Evolutionary conservation across 148 eudicot genomes (phyloP).

Genomic region (Cornus suecica): DNA sequence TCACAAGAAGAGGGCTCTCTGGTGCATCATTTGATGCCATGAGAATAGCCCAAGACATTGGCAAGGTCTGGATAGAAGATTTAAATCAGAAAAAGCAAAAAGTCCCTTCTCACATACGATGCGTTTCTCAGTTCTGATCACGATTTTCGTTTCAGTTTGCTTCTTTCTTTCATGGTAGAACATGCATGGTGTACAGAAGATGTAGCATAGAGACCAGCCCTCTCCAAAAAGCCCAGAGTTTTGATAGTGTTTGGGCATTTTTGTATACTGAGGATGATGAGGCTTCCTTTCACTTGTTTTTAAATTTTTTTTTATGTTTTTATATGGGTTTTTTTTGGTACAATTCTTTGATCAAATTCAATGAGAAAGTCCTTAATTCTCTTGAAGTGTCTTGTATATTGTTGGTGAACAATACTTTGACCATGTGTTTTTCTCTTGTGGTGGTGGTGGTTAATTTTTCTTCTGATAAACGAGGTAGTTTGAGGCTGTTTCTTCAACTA

Average conservation of each 20-base stretch:
- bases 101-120: constrained; percentile 57
- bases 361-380: neutral
- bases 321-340: constrained; percentile 1
- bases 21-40: constrained; percentile 76
- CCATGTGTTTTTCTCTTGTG: too few species aligned
- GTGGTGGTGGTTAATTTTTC: too few species aligned
- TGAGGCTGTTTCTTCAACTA: too few species aligned
- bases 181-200: constrained; percentile 9
- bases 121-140: constrained; percentile 71
- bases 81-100: constrained; percentile 59
- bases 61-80: constrained; percentile 56
- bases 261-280: constrained; percentile 59
- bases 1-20: constrained; percentile 81
- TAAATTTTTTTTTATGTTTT: constrained; percentile 3
- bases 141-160: neutral
- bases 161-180: neutral
- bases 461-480: too few species aligned
- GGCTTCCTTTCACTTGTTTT: constrained; percentile 30
- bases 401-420: too few species aligned
- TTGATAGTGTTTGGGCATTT: constrained; percentile 58
- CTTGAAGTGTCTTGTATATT: too few species aligned
- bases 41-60: constrained; percentile 67
- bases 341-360: constrained; percentile 9
- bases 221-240: constrained; percentile 72
- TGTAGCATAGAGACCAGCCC: constrained; percentile 49